These are phyloP conservation scores for Sclerotinia sclerotiorum DNA, from an alignment of 2,329 filamentous ascomycete species.

Conservation along the genomic window DNA sequence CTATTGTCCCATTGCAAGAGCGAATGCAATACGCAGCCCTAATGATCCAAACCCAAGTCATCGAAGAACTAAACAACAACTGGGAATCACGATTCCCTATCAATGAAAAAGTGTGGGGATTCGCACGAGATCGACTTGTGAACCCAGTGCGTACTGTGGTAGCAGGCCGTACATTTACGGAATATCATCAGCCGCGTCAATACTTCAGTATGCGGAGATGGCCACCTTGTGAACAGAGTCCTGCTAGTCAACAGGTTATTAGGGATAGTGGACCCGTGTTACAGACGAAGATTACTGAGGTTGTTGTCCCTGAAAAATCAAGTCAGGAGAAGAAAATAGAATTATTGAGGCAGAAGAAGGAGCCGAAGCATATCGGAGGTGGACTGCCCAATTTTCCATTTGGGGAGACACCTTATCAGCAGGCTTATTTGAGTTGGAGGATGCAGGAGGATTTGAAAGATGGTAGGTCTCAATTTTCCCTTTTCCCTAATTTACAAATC, in stretches of 20 bases:
- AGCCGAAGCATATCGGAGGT: constrained; percentile 23
- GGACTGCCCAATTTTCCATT: constrained; percentile 32
- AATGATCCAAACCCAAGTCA: constrained; percentile 29
- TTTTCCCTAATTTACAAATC: no score
- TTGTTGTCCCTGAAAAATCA: not conserved
- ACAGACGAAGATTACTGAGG: not conserved
- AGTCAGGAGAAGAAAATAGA: not conserved
- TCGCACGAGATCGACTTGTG: constrained; percentile 27
- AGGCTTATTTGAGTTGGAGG: constrained; percentile 30
- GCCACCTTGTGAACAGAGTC: constrained; percentile 31
- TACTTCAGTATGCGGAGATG: constrained; percentile 34
- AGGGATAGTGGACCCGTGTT: constrained; percentile 26
- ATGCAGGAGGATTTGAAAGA: constrained; percentile 36
- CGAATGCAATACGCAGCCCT: not conserved
- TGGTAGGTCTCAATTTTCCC: no score
- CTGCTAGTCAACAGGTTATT: constrained; percentile 26
- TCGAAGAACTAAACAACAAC: constrained; percentile 37
- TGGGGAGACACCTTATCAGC: constrained; percentile 38
- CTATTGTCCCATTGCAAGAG: constrained; percentile 16
- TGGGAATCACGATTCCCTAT: constrained; percentile 36
- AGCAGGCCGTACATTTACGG: not conserved
- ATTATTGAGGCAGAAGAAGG: not conserved
- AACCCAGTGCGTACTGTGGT: not conserved
- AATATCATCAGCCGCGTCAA: constrained; percentile 16
- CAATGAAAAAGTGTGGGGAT: constrained; percentile 37